A percentile compares a stretch with the other conserved stretches of the same genome.
These are phyloP conservation scores for Phytophthora idaei DNA, from an alignment of 352 stramenopile species.

Conservation along the genomic window DNA sequence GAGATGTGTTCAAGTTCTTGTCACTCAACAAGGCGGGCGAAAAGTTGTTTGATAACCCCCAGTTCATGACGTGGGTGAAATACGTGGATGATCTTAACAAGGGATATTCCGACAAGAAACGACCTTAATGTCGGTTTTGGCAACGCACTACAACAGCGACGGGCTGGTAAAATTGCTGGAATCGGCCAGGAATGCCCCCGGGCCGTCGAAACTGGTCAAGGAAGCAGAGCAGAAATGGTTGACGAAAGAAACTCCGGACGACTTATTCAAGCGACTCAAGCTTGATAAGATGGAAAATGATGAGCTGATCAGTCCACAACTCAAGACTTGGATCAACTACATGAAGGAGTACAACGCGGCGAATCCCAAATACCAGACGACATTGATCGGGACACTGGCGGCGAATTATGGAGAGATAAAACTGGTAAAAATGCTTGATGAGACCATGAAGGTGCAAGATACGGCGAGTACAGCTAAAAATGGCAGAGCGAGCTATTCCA, in stretches of 20 bases:
- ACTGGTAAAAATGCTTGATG: not conserved
- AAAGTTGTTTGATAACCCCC: not conserved
- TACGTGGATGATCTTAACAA: conserved; percentile 17
- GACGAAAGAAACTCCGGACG: not conserved
- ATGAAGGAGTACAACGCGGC: not conserved
- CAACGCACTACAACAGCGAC: not conserved
- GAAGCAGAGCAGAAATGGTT: not conserved
- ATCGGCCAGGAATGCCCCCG: not conserved
- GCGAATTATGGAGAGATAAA: not conserved
- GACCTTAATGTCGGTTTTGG: not conserved
- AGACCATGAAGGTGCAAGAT: not conserved
- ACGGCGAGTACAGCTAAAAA: not conserved
- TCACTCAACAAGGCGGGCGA: not conserved
- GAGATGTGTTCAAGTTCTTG: not conserved
- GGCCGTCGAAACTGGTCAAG: not conserved
- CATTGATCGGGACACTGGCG: not conserved
- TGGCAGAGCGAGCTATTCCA: not conserved
- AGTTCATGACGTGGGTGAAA: not conserved
- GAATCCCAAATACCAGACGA: not conserved
- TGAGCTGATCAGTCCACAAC: not conserved
- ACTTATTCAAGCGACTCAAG: not conserved
- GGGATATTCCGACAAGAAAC: conserved; percentile 1
- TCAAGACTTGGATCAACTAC: not conserved
- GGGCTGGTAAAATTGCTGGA: not conserved
- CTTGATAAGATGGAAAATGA: not conserved